Evolutionary conservation across 345 rosid genomes (phyloP), one percentile per base, ranked within the genome.

Genomic region (Salix suchowensis): DNA sequence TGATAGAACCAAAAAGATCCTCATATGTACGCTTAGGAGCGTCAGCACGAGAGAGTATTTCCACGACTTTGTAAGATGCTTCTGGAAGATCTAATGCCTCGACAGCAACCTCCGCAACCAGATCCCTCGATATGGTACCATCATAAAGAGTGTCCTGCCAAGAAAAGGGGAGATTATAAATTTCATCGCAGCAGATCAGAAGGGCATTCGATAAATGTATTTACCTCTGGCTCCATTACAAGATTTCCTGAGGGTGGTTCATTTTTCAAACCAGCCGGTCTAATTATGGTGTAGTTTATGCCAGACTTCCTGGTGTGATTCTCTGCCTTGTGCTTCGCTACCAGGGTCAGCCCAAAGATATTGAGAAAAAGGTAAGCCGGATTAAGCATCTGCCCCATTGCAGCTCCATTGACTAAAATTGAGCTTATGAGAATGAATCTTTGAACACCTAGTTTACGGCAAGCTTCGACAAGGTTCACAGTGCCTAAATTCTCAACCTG

Each of bases 261-360:
- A 62, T 91, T 90, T 79, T 79, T 90, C 79, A 94, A 82, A 28
- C 92, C 97, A 60, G 97, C 98, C 0, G 98, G 97, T 78, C 98
- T 88, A 28, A 92, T 79, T 14, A 94, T 92, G 0, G 98, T 92
- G 83, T 94, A 92, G 85, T 90, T 85, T 64, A 94, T 89, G 39
- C 97, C 97, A 0, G 95, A 92, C 67, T 75, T 90, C 83, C 88
- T 86, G 72, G 91, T 87, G 72, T 89, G 84, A 64, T 87, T 85
- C 91, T 92, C 97, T 3, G 96, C 98, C 81, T 94, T 95, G 75
- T 91, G 98, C 91, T 94, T 94, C 2, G 98, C 97, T 30, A 92
- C 61, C 55, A 94, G 86, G 85, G 92, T 91, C 61, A 94, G 87
- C 61, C 98, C 97, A 52, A 91, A 89, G 68, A 94, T 83, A 71